phyloP scores from a whole-genome alignment of 2,329 filamentous ascomycete genomes.

The Phialophora expanda region DNA sequence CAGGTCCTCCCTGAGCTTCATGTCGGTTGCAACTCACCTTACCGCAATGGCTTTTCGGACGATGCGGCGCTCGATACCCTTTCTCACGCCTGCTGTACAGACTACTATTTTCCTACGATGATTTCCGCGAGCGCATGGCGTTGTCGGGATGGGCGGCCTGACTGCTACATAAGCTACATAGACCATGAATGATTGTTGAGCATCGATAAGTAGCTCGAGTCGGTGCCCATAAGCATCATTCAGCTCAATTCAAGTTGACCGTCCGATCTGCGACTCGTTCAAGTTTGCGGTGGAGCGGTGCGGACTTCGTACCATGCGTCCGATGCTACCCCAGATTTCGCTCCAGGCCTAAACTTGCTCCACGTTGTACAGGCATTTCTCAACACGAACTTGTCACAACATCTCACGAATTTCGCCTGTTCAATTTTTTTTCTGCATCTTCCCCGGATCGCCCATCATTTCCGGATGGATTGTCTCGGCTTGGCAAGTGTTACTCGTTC shows the following conservation, averaged over 20 bases:
- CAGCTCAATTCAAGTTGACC: not conserved
- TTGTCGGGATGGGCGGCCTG: slow-evolving; percentile 5
- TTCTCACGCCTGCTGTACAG: not conserved
- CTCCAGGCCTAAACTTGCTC: not conserved
- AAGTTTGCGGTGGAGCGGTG: not conserved
- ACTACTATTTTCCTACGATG: not conserved
- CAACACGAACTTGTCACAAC: not conserved
- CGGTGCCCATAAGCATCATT: not conserved
- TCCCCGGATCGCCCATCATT: not conserved
- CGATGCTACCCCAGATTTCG: not conserved
- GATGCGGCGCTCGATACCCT: not conserved
- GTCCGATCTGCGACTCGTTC: not conserved
- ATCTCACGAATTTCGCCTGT: not conserved
- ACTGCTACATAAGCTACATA: slow-evolving; percentile 3
- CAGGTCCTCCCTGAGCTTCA: not conserved
- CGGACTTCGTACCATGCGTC: not conserved
- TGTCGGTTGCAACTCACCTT: not conserved
- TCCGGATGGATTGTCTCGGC: not conserved
- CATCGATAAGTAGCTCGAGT: not conserved
- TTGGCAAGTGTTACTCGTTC: not conserved
- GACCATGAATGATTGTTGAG: not conserved
- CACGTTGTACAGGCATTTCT: not conserved
- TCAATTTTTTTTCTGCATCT: not conserved
- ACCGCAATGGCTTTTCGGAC: not conserved
- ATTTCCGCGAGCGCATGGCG: slow-evolving; percentile 1